Evolutionary conservation across 352 stramenopile species (phyloP).

Genomic region (Phytophthora niederhauseri): DNA sequence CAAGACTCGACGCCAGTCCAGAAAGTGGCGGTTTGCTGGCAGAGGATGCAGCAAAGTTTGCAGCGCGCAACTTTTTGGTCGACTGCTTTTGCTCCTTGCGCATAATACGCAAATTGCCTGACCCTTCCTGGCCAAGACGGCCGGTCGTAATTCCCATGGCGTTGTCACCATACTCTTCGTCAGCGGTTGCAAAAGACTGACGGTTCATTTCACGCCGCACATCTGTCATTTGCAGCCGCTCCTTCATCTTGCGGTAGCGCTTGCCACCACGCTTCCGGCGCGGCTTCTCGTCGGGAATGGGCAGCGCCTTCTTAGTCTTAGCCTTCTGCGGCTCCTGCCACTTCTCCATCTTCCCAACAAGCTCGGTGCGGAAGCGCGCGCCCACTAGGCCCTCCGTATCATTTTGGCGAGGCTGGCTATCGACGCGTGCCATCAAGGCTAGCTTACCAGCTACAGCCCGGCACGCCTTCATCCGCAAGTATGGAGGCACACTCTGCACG

Average conservation of each 20-base stretch:
- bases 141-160: constrained; percentile 97
- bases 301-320: constrained; percentile 97
- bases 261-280: constrained; percentile 95
- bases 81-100: constrained; percentile 92
- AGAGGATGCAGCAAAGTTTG: constrained; percentile 75
- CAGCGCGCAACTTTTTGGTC: constrained; percentile 94
- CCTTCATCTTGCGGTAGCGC: constrained; percentile 97
- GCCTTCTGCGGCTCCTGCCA: constrained; percentile 97
- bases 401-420: constrained; percentile 89
- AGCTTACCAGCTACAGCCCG: constrained; percentile 93
- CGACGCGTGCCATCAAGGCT: constrained; percentile 92
- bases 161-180: constrained; percentile 98
- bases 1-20: constrained; percentile 96
- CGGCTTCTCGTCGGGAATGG: constrained; percentile 95
- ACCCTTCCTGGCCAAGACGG: constrained; percentile 91
- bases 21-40: constrained; percentile 65
- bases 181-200: constrained; percentile 93
- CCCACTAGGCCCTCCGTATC: constrained; percentile 73
- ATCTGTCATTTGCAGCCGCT: constrained; percentile 97
- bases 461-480: constrained; percentile 94
- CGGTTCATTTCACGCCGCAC: constrained; percentile 97
- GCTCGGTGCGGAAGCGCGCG: constrained; percentile 86
- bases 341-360: constrained; percentile 97
- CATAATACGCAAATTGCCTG: constrained; percentile 85
- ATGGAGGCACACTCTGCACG: constrained; percentile 89